Evolutionary conservation across 768 basidiomycete genomes (phyloP), one percentile per base, ranked within the genome.

Genomic region (Termitomyces sp.): DNA sequence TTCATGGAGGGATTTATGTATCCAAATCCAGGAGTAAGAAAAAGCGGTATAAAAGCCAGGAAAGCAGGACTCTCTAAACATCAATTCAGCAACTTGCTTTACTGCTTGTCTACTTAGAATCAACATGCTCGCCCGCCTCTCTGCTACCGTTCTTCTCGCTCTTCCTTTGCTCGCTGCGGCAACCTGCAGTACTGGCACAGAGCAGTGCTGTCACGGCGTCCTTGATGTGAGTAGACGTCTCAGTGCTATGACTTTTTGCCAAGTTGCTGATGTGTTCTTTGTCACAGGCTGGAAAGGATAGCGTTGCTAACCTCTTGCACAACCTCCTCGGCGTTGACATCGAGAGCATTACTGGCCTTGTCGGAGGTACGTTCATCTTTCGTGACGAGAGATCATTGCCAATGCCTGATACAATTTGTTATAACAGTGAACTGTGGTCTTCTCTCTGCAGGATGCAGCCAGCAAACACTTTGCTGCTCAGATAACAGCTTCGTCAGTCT

Each of bases 41-140:
- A 13, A 48, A 48, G 39, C 46, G 18, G 15, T 20, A 39, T 56
- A 56, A 49, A 55, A 41, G 9, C 34, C 15, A 48, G 47, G 20
- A 12, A 24, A 18, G 18, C 4, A 39, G 26, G 31, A n/a, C 13
- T 56, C n/a, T 56, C n/a, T 16, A 22, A 31, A 49, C n/a, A 29
- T 20, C 36, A 55, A 26, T 39, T 55, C 55, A 51, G 33, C 33
- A 44, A 6, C 31, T 10, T 3, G 33, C 42, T 48, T 20, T 52
- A 45, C 34, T 24, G 36, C 15, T 4, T 4, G 8, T 18, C 7
- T 31, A 24, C 39, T n/a, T 4, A 29, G 18, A 31, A 22, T 51
- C 29, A 51, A 50, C 26, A 57, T 57, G 56, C 51, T 57, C 39
- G 56, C 56, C 36, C 56, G 50, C 12, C 41, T 57, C 34, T 57